Conservation (phyloP, 768 basidiomycete genomes). For the Kondoa malvinella region DNA sequence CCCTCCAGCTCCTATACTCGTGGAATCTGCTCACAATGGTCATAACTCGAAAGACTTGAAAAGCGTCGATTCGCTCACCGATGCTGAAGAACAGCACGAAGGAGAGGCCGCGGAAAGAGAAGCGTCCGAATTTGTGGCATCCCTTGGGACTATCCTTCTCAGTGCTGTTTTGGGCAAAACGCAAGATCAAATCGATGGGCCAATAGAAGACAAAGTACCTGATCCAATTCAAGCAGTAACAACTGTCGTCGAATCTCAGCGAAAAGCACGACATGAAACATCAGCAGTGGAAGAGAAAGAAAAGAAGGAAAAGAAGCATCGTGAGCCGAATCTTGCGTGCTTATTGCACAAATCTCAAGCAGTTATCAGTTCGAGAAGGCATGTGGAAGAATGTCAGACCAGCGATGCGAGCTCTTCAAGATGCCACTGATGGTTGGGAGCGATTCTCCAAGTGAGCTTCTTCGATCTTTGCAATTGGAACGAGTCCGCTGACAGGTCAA, state of each 20-base stretch:
- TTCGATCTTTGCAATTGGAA: not conserved
- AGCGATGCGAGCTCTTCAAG: slow-evolving; percentile 32
- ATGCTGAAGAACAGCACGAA: slow-evolving; percentile 32
- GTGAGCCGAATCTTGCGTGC: too few relatives aligned
- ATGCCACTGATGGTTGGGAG: slow-evolving; percentile 36
- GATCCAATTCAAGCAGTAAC: too few relatives aligned
- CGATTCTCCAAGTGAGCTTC: slow-evolving; percentile 31
- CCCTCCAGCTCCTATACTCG: slow-evolving; percentile 32
- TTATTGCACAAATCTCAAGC: too few relatives aligned
- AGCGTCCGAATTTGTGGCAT: slow-evolving; percentile 32
- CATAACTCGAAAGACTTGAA: slow-evolving; percentile 32
- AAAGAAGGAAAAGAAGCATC: too few relatives aligned
- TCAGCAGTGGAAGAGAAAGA: too few relatives aligned
- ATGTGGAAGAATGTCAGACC: slow-evolving; percentile 33
- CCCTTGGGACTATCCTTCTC: slow-evolving; percentile 30
- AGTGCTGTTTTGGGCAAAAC: slow-evolving; percentile 30
- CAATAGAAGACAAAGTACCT: too few relatives aligned
- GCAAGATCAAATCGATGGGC: too few relatives aligned
- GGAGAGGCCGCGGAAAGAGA: slow-evolving; percentile 36
- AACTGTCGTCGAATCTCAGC: too few relatives aligned
- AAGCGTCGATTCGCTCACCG: slow-evolving; percentile 31
- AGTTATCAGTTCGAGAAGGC: too few relatives aligned
- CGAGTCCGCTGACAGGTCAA: too few relatives aligned
- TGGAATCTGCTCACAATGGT: slow-evolving; percentile 29
- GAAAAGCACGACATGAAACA: too few relatives aligned